A percentile compares a stretch with the other conserved stretches of the same genome.
Evolutionary conservation across 768 basidiomycete genomes (phyloP).

Genomic region (Agrocybe chaxingu): DNA sequence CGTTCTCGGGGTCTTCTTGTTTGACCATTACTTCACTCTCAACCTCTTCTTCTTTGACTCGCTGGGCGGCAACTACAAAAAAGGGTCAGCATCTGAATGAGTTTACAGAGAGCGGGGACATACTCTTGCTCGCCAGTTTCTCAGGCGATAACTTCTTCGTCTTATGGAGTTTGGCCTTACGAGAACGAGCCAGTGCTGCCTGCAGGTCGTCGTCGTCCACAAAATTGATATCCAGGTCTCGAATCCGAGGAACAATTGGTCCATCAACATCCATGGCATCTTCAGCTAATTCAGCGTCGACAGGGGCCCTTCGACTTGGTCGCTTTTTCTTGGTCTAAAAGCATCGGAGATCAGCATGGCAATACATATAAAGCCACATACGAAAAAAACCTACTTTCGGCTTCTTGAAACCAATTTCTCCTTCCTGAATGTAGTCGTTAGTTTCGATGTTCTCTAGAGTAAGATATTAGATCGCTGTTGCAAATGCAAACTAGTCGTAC

Average conservation of each 20-base stretch:
- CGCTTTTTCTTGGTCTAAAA: constrained; percentile 91
- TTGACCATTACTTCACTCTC: constrained; percentile 36
- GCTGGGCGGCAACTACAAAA: constrained; percentile 61
- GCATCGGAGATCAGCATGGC: constrained; percentile 4
- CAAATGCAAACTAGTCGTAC: constrained; percentile 26
- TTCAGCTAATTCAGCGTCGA: constrained; percentile 44
- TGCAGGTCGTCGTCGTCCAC: constrained; percentile 99
- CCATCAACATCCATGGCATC: constrained; percentile 82
- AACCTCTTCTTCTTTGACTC: constrained; percentile 47
- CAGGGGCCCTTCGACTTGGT: constrained; percentile 59
- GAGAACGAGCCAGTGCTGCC: constrained; percentile 82
- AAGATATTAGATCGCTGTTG: constrained; percentile 12
- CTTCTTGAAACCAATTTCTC: constrained; percentile 94
- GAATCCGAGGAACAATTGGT: constrained; percentile 61
- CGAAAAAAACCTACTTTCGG: constrained; percentile 56
- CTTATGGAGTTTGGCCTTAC: constrained; percentile 79
- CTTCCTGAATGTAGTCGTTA: constrained; percentile 88
- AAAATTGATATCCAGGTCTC: constrained; percentile 84
- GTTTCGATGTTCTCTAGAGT: constrained; percentile 76
- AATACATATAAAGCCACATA: neutral
- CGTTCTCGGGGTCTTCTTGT: constrained; percentile 40
- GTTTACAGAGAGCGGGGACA: constrained; percentile 19
- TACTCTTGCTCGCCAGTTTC: constrained; percentile 76
- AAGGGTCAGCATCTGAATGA: constrained; percentile 3
- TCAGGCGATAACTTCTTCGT: constrained; percentile 76